Percentiles rank a stretch among this genome's conserved stretches.
These are phyloP conservation scores for Aspergillus viridinutans DNA, from an alignment of 2,329 filamentous ascomycete genomes.

Conservation along the genomic window DNA sequence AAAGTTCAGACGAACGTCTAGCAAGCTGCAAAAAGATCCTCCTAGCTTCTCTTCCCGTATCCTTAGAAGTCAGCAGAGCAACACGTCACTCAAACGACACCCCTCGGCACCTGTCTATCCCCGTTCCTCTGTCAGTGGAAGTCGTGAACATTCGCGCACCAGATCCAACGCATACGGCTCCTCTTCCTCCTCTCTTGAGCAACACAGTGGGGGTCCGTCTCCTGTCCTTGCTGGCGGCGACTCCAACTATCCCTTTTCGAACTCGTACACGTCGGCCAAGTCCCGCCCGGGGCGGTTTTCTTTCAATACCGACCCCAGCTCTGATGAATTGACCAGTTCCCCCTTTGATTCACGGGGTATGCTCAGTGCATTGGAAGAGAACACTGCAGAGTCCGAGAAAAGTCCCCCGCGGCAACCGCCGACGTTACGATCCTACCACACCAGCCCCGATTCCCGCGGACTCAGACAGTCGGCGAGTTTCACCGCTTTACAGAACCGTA, in stretches of 20 bases:
- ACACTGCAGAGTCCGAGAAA: constrained; percentile 29
- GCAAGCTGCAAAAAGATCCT: constrained; percentile 44
- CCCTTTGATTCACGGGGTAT: constrained; percentile 44
- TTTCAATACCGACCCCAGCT: constrained; percentile 32
- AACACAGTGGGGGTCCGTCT: constrained; percentile 38
- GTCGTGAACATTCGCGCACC: constrained; percentile 42
- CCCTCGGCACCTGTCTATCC: constrained; percentile 45
- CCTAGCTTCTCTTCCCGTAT: constrained; percentile 39
- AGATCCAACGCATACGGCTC: constrained; percentile 46
- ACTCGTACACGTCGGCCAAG: constrained; percentile 23
- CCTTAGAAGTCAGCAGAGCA: constrained; percentile 42
- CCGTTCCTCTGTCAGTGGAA: constrained; percentile 37
- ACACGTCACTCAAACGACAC: constrained; percentile 43
- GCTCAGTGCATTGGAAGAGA: constrained; percentile 42
- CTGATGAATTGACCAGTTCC: constrained; percentile 44
- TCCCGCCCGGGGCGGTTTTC: constrained; percentile 34
- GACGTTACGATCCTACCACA: constrained; percentile 45
- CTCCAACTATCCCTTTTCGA: constrained; percentile 23
- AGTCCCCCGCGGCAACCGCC: constrained; percentile 39
- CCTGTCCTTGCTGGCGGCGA: constrained; percentile 34
- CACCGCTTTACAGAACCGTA: constrained; percentile 48
- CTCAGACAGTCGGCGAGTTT: constrained; percentile 66
- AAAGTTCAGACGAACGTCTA: constrained; percentile 39
- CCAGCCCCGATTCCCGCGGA: constrained; percentile 55
- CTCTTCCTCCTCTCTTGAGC: constrained; percentile 46